Evolutionary conservation across 208 protist species (phyloP), one percentile per base, ranked within the genome.

Genomic region (Leishmania aethiopica): DNA sequence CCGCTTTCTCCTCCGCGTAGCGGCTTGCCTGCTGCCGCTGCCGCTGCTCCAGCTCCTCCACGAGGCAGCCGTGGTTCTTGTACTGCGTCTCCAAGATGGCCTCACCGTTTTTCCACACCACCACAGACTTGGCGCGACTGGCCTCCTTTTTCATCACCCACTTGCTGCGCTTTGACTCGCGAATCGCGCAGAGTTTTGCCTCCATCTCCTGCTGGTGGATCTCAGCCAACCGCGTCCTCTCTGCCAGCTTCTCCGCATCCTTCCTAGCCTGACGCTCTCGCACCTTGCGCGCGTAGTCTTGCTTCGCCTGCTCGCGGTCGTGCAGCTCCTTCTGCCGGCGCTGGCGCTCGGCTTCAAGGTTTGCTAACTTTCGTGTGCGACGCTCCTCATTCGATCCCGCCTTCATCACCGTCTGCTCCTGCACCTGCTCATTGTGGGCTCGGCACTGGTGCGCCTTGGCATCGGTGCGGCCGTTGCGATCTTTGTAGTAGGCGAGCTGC

Each of bases 21-120:
- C 94, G 90, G 55, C 81, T 81, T 80, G 87, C 81, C 78, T 96
- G 92, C 67, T 80, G 71, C 57, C 88, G 76, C 37, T 90, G 81
- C 17, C 90, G 90, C 81, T 90, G 86, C 11, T 91, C 75, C 40
- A 97, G 53, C n/a, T 95, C 85, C 40, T 83, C 45, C 13, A 94
- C 60, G 51, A 96, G 89, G 25, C 71, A 57, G 35, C 86, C 76
- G 81, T 94, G 93, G 70, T 90, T 79, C 75, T 90, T 89, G 2
- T 40, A 66, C 11, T 87, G 77, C 17, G 84, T 87, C 69, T 91
- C 86, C 22, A 90, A 55, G 35, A 89, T 86, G 2, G 89, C 83
- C 75, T 88, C 73, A 4, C 89, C 85, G 53, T 90, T 91, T 69
- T 92, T 83, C 80, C 69, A 87, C 32, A 90, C 85, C 2, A 89